Percentiles rank a stretch among this genome's conserved stretches.
Conservation (phyloP, 1,284 basidiomycete genomes). For the Kwoniella shivajii region DNA sequence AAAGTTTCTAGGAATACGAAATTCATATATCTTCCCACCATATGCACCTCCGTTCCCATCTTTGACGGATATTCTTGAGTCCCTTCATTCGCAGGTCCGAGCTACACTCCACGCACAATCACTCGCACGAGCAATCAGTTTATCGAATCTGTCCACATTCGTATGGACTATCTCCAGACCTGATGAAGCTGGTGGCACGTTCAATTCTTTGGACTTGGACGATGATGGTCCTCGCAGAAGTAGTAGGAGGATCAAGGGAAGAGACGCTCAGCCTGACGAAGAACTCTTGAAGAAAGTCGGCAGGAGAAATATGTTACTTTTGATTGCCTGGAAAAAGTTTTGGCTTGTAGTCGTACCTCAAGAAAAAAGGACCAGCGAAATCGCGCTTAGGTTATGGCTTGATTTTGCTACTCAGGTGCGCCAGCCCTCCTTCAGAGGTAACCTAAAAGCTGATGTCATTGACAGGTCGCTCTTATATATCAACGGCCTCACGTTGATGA, state of each 20-base stretch:
- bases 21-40: conserved; percentile 27
- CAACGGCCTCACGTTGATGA: conserved; percentile 17
- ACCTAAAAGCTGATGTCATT: not conserved
- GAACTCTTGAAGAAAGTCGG: conserved; percentile 9
- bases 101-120: conserved; percentile 9
- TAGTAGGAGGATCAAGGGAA: conserved; percentile 3
- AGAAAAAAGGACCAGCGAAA: conserved; percentile 18
- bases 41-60: conserved; percentile 26
- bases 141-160: conserved; percentile 38
- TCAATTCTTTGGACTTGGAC: conserved; percentile 3
- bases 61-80: conserved; percentile 15
- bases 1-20: conserved; percentile 19
- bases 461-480: conserved; percentile 10
- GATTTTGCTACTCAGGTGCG: conserved; percentile 41
- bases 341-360: conserved; percentile 33
- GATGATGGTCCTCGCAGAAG: conserved; percentile 1
- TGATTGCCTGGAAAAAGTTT: conserved; percentile 37
- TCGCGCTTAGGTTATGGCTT: conserved; percentile 35
- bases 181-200: conserved; percentile 25
- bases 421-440: not conserved
- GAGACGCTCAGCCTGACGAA: not conserved
- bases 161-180: conserved; percentile 33
- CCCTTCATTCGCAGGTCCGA: conserved; percentile 17
- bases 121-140: conserved; percentile 14
- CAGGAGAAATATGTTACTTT: conserved; percentile 27